Conservation (phyloP, 345 rosid genomes). For the Corchorus capsularis region DNA sequence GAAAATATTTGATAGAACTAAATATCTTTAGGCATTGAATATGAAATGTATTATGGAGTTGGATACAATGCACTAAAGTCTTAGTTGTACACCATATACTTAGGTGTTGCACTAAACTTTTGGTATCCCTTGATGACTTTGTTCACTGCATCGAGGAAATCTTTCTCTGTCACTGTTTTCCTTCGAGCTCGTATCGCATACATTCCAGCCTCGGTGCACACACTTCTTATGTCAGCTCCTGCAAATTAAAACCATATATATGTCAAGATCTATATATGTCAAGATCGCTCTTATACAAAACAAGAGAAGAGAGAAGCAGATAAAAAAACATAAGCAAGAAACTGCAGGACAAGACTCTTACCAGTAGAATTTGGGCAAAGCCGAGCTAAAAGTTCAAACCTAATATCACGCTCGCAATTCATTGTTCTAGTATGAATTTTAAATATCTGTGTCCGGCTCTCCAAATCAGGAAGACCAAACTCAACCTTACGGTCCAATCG, state of each 20-base stretch:
- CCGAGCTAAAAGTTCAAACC: conserved; percentile 91
- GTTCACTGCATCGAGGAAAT: conserved; percentile 86
- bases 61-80: neutral
- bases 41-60: neutral
- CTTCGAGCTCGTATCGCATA: conserved; percentile 76
- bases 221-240: conserved; percentile 87
- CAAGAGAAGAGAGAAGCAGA: neutral
- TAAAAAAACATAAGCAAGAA: neutral
- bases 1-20: neutral
- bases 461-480: conserved; percentile 76
- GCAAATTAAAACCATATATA: conserved; percentile 12
- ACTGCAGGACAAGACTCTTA: conserved; percentile 28
- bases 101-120: conserved; percentile 77
- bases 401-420: conserved; percentile 89
- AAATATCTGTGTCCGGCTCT: conserved; percentile 91
- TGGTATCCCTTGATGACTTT: conserved; percentile 80
- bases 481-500: conserved; percentile 74
- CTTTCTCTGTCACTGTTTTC: conserved; percentile 79
- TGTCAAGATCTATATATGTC: neutral
- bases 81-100: conserved; percentile 77
- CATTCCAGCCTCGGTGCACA: conserved; percentile 90
- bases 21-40: neutral
- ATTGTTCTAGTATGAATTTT: conserved; percentile 94
- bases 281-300: neutral
- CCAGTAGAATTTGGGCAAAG: conserved; percentile 97